These are phyloP conservation scores for Aspergillus tanneri DNA, from an alignment of 2,329 filamentous ascomycete genomes.

Conservation along the genomic window DNA sequence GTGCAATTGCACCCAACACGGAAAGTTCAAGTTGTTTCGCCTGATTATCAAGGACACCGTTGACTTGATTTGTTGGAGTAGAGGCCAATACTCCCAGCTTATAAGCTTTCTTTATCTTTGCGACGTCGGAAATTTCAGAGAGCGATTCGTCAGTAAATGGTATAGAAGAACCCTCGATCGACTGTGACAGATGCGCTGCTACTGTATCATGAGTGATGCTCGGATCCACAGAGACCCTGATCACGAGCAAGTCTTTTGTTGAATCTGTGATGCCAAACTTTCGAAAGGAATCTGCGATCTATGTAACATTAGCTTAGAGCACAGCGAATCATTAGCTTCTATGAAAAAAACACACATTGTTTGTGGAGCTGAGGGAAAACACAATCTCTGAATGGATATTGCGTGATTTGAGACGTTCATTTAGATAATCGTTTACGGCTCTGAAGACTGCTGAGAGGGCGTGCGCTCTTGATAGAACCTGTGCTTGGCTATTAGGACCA, in stretches of 20 bases:
- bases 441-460: conserved; percentile 73
- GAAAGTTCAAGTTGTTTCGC: conserved; percentile 59
- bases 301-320: conserved; percentile 19
- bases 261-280: conserved; percentile 75
- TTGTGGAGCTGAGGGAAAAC: conserved; percentile 73
- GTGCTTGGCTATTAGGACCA: conserved; percentile 11
- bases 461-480: conserved; percentile 72
- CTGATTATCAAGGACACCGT: conserved; percentile 23
- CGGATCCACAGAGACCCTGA: conserved; percentile 68
- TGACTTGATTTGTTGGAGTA: conserved; percentile 23
- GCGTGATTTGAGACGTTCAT: conserved; percentile 67
- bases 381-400: conserved; percentile 91
- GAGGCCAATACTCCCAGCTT: conserved; percentile 68
- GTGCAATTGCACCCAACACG: conserved; percentile 73
- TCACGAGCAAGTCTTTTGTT: conserved; percentile 70
- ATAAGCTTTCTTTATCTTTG: conserved; percentile 78
- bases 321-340: conserved; percentile 7
- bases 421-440: conserved; percentile 66
- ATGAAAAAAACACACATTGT: conserved; percentile 62
- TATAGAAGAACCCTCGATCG: conserved; percentile 61
- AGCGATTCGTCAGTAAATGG: conserved; percentile 66
- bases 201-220: conserved; percentile 50
- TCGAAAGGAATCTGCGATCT: conserved; percentile 91
- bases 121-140: conserved; percentile 59
- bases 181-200: conserved; percentile 59